A percentile compares a stretch with the other conserved stretches of the same genome.
Evolutionary conservation across 805 yeast species (phyloP).

Genomic region (Wickerhamomyces chambardii): DNA sequence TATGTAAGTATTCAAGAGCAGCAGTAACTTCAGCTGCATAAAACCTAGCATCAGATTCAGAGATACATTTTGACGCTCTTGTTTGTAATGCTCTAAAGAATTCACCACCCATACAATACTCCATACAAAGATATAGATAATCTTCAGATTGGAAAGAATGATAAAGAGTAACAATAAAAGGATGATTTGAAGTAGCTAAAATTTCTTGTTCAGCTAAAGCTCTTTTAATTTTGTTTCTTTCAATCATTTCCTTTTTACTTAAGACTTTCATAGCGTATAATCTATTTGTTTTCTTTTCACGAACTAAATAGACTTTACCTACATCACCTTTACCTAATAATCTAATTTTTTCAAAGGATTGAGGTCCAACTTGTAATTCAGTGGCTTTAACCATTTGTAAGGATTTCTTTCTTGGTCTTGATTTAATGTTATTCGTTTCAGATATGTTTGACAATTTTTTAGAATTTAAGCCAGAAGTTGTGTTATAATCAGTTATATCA

Average conservation of each 20-base stretch:
- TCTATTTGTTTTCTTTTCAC: slow-evolving; percentile 66
- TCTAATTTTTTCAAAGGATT: slow-evolving; percentile 81
- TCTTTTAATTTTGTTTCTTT: slow-evolving; percentile 88
- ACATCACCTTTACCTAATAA: slow-evolving; percentile 97
- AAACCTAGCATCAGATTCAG: slow-evolving; percentile 84
- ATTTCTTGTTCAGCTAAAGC: slow-evolving; percentile 97
- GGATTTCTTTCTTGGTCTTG: slow-evolving; percentile 35
- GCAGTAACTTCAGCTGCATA: slow-evolving; percentile 97
- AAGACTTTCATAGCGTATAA: slow-evolving; percentile 91
- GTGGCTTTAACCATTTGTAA: slow-evolving; percentile 59
- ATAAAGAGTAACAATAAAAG: slow-evolving; percentile 91
- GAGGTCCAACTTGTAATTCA: slow-evolving; percentile 79
- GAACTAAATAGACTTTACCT: slow-evolving; percentile 90
- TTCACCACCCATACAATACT: slow-evolving; percentile 99
- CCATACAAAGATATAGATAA: slow-evolving; percentile 90
- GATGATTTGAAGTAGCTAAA: slow-evolving; percentile 90
- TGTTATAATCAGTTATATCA: slow-evolving; percentile 4
- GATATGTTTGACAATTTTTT: slow-evolving; percentile 2
- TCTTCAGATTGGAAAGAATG: slow-evolving; percentile 96
- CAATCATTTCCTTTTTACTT: slow-evolving; percentile 87
- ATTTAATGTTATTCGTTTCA: not conserved
- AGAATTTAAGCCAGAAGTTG: not conserved
- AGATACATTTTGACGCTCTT: slow-evolving; percentile 73
- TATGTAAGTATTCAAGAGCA: slow-evolving; percentile 88
- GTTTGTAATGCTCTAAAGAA: slow-evolving; percentile 95